Evolutionary conservation across 164 flowering plant species (phyloP).

Genomic region (Cinnamomum micranthum): DNA sequence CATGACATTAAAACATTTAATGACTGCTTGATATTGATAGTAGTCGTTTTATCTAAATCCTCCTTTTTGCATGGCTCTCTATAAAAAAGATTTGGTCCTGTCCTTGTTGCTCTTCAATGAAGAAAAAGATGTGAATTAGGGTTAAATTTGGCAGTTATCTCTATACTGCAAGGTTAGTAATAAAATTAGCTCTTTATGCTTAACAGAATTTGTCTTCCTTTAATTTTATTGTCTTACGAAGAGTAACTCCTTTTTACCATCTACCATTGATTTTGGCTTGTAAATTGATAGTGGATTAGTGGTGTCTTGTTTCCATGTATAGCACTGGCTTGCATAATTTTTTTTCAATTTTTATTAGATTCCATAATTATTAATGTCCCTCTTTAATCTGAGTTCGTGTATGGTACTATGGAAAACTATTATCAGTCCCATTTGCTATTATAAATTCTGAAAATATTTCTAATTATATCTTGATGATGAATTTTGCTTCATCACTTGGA

Average conservation of each 20-base stretch:
- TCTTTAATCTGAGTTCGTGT: not conserved
- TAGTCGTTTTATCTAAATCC: no score
- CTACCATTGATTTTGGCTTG: not conserved
- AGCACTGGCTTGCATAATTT: not conserved
- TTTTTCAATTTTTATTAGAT: not conserved
- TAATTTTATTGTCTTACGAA: not conserved
- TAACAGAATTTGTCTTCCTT: not conserved
- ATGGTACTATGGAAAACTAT: not conserved
- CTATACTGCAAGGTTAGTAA: not conserved
- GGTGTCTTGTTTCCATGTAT: not conserved
- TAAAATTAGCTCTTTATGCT: not conserved
- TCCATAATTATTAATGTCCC: not conserved
- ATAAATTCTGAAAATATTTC: not conserved
- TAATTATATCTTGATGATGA: not conserved
- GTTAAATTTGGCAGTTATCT: not conserved
- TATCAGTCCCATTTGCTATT: not conserved
- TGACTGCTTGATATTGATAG: no score
- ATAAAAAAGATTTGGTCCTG: no score
- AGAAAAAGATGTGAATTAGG: no score
- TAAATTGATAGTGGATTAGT: not conserved
- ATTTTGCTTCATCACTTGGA: not conserved
- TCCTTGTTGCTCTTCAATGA: no score
- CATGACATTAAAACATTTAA: no score
- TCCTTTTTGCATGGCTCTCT: no score
- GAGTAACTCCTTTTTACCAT: not conserved